Evolutionary conservation across 371 early-diverging fungal species (phyloP).

Genomic region (Saksenaea oblongispora): DNA sequence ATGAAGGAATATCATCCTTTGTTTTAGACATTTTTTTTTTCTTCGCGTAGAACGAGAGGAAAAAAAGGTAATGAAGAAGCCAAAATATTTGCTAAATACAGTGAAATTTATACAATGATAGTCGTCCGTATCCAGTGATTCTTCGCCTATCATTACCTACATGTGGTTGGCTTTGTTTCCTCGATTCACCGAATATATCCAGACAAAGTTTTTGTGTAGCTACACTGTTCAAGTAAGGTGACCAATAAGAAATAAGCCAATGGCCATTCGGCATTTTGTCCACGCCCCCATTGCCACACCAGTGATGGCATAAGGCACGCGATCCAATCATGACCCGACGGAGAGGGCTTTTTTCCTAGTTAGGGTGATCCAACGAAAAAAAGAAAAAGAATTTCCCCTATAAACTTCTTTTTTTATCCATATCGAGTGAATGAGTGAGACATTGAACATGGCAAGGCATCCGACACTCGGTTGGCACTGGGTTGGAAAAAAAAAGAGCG

Average conservation of each 20-base stretch:
- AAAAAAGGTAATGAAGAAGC: background rate
- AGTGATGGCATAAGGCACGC: background rate
- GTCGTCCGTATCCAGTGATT: background rate
- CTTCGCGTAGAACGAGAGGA: background rate
- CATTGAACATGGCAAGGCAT: too few species aligned
- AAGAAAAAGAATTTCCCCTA: background rate
- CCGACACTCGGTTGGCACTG: too few species aligned
- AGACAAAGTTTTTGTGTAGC: background rate
- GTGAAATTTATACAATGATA: background rate
- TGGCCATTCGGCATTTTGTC: background rate
- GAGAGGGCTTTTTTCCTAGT: background rate
- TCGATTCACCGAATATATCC: background rate
- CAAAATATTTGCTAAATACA: background rate
- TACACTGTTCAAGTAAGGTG: background rate
- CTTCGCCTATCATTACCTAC: background rate
- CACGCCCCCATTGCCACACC: background rate
- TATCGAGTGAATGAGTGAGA: too few species aligned
- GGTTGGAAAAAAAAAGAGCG: too few species aligned
- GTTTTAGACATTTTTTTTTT: background rate
- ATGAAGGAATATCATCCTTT: background rate
- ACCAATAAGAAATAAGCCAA: background rate
- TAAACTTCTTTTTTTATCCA: background rate
- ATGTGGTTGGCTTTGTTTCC: constrained; percentile 1
- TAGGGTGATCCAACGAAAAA: background rate
- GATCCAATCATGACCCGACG: background rate